phyloP scores from a whole-genome alignment of 2,329 filamentous ascomycete genomes.

The Diaporthe capsici region DNA sequence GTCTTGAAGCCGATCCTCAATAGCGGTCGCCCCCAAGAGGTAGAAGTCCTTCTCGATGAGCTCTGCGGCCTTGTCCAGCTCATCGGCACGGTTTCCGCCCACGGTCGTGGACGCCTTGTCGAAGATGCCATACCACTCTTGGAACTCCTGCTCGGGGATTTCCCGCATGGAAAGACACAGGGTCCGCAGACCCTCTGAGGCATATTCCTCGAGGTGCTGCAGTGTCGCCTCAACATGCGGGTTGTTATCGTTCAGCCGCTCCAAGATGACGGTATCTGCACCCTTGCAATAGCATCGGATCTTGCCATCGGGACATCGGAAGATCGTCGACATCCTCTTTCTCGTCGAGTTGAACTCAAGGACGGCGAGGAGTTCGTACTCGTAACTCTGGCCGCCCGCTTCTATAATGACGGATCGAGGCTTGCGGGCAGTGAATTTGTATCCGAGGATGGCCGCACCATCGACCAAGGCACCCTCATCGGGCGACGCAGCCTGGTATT shows the following conservation, averaged over 20 bases:
- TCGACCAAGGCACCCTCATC: slow-evolving; percentile 98
- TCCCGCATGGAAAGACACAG: slow-evolving; percentile 96
- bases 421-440: slow-evolving; percentile 91
- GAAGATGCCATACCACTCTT: slow-evolving; percentile 88
- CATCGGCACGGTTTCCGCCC: slow-evolving; percentile 90
- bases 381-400: slow-evolving; percentile 77
- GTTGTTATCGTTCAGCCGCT: slow-evolving; percentile 87
- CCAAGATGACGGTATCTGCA: slow-evolving; percentile 96
- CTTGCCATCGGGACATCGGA: slow-evolving; percentile 95
- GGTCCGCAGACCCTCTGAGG: slow-evolving; percentile 93
- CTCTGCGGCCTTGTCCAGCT: slow-evolving; percentile 97
- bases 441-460: slow-evolving; percentile 87
- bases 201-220: slow-evolving; percentile 97
- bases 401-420: slow-evolving; percentile 89
- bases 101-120: slow-evolving; percentile 92
- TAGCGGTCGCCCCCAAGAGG: slow-evolving; percentile 94
- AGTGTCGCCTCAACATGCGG: slow-evolving; percentile 91
- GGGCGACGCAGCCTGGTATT: slow-evolving; percentile 97
- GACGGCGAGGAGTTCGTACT: slow-evolving; percentile 95
- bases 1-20: slow-evolving; percentile 96
- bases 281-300: slow-evolving; percentile 96
- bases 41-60: slow-evolving; percentile 94
- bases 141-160: slow-evolving; percentile 88
- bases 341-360: slow-evolving; percentile 99
- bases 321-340: slow-evolving; percentile 98